Base-by-base conservation (phyloP, 257 asterid species). In the Gardenia jasminoides region DNA sequence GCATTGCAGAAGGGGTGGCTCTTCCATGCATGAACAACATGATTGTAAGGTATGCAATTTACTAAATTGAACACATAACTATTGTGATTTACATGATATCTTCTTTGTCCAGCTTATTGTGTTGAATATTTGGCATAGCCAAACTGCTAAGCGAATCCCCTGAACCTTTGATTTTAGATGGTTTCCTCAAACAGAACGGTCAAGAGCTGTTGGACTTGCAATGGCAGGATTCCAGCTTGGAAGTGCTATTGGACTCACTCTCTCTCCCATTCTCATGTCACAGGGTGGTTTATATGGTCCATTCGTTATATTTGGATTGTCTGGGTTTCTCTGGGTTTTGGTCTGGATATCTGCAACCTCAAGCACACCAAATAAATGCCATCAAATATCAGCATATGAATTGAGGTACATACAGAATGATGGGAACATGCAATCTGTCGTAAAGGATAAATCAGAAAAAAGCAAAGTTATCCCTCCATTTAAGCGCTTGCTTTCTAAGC, bases 211-310 rank as follows among this genome's bases (percentile, higher is more conserved):
- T n/a, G 99, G 94, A 83, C 98, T 96, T 85, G 98, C 99, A 69
- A 95, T 95, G 99, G 99, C 98, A 76, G 99, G 99, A 59, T 95
- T 95, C 82, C 98, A 93, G 89, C 96, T 95, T 81, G 99, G 99
- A 84, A 95, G 98, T 89, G 98, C 99, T 70, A 90, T 95, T 78
- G 98, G 98, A 80, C 97, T 95, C 75, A 90, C 94, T 39, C 97
- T 95, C 76, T 91, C 99, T 83, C 99, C 99, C 67, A 92, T 95
- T 67, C 96, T 95, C 77, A 92, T 95, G 97, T 89, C 96, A 73
- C 95, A 91, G 80, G 98, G 92, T 44, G 99, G 99, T 70, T 61
- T 95, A 33, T 93, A 80, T 85, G 98, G 99, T 67, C 99, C 99
- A 44, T 95, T 95, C 87, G 97, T 92, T 76, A 93, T 95, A 85